Percentiles rank a stretch among this genome's conserved stretches.
These are phyloP conservation scores for Przewalskia tangutica DNA, from an alignment of 257 asterid species.

Conservation along the genomic window DNA sequence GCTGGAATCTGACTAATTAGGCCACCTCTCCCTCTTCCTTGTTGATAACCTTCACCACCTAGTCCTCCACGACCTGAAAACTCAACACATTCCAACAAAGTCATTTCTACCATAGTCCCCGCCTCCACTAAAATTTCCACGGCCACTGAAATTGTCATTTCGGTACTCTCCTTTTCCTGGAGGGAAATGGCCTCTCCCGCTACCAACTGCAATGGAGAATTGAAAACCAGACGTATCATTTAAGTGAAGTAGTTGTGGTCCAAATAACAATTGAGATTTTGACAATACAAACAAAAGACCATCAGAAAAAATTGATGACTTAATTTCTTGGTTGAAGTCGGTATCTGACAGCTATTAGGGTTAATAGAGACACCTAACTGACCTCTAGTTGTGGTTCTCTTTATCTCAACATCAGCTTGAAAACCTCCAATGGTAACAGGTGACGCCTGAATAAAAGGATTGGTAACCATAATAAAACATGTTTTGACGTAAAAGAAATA, in stretches of 20 bases:
- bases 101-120: constrained; percentile 45
- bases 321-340: not conserved
- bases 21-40: constrained; percentile 15
- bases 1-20: not conserved
- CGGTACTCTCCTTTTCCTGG: constrained; percentile 47
- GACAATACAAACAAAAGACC: too few species aligned
- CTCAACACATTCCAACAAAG: constrained; percentile 31
- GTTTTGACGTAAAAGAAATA: not conserved
- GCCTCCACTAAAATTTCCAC: constrained; percentile 41
- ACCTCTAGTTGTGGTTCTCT: constrained; percentile 75
- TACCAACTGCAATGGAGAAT: constrained; percentile 37
- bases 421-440: constrained; percentile 53
- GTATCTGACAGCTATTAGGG: not conserved
- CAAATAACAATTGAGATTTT: not conserved
- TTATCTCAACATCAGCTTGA: constrained; percentile 63
- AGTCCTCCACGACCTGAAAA: constrained; percentile 16
- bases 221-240: not conserved
- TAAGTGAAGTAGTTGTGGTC: not conserved
- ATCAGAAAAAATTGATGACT: not conserved
- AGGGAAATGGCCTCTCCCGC: constrained; percentile 51
- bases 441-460: constrained; percentile 42
- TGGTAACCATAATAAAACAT: not conserved
- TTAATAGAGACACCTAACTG: constrained; percentile 6
- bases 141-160: constrained; percentile 45
- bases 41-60: constrained; percentile 7